Evolutionary conservation across 257 asterid species (phyloP).

Genomic region (Solanum clarkiae): DNA sequence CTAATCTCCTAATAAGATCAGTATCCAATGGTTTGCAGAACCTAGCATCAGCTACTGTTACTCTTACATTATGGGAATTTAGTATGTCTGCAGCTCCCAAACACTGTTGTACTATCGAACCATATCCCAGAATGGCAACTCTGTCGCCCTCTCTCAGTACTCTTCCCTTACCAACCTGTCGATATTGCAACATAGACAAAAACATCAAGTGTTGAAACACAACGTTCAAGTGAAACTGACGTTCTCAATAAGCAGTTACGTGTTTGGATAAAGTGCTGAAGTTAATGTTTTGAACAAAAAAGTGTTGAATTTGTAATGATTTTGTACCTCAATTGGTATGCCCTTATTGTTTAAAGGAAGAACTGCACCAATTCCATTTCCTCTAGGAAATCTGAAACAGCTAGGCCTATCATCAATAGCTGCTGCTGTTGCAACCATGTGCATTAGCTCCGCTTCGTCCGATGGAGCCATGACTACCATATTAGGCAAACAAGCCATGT

Average conservation of each 20-base stretch:
- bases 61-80: slow-evolving; percentile 16
- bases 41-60: slow-evolving; percentile 64
- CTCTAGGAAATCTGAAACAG: slow-evolving; percentile 74
- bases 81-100: slow-evolving; percentile 49
- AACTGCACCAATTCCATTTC: slow-evolving; percentile 48
- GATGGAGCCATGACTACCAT: slow-evolving; percentile 89
- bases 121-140: slow-evolving; percentile 67
- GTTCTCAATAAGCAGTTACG: neutral
- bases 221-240: neutral
- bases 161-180: slow-evolving; percentile 67
- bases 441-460: slow-evolving; percentile 77
- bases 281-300: neutral
- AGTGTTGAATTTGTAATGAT: neutral
- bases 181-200: neutral
- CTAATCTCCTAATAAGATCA: slow-evolving; percentile 39
- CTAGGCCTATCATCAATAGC: slow-evolving; percentile 61
- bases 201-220: neutral
- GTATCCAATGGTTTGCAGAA: slow-evolving; percentile 76
- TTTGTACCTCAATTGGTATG: slow-evolving; percentile 47
- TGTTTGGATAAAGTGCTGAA: neutral
- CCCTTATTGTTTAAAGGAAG: slow-evolving; percentile 52
- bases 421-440: slow-evolving; percentile 79
- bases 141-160: slow-evolving; percentile 44
- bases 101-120: slow-evolving; percentile 55
- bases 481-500: slow-evolving; percentile 79